Conservation (phyloP, 2,329 filamentous ascomycete species). For the Colletotrichum sp. region DNA sequence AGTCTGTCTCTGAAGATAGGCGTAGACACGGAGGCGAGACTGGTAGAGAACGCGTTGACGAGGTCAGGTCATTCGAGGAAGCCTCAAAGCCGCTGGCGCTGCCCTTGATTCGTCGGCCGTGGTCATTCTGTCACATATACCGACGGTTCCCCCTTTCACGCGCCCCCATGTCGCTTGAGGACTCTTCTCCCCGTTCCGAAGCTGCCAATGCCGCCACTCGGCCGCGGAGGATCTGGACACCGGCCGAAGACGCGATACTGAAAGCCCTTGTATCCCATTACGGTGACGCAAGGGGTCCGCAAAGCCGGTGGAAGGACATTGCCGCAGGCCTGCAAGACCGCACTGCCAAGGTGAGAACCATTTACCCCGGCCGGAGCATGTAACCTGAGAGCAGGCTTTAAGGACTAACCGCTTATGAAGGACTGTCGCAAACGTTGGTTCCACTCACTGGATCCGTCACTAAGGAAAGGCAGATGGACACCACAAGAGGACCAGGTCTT, state of each 20-base stretch:
- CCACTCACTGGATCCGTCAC: conserved; percentile 31
- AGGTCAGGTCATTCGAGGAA: not conserved
- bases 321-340: conserved; percentile 26
- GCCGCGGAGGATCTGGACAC: conserved; percentile 27
- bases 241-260: conserved; percentile 28
- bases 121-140: not conserved
- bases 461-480: conserved; percentile 32
- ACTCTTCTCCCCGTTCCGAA: not conserved
- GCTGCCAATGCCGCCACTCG: not conserved
- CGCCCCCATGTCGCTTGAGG: not conserved
- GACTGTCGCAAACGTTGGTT: conserved; percentile 34
- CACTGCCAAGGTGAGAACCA: conserved; percentile 10
- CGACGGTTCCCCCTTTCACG: not conserved
- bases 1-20: not conserved
- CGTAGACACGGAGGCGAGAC: not conserved
- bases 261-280: conserved; percentile 30
- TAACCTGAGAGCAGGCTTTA: accelerated
- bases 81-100: not conserved
- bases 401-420: conserved; percentile 8
- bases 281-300: conserved; percentile 27
- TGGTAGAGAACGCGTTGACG: not conserved
- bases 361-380: not conserved
- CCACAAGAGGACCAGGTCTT: conserved; percentile 30
- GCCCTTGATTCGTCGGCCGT: accelerated
- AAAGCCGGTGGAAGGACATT: conserved; percentile 32